Conservation (phyloP, 768 basidiomycete species). For the button mushroom (Agaricus bisporus) region DNA sequence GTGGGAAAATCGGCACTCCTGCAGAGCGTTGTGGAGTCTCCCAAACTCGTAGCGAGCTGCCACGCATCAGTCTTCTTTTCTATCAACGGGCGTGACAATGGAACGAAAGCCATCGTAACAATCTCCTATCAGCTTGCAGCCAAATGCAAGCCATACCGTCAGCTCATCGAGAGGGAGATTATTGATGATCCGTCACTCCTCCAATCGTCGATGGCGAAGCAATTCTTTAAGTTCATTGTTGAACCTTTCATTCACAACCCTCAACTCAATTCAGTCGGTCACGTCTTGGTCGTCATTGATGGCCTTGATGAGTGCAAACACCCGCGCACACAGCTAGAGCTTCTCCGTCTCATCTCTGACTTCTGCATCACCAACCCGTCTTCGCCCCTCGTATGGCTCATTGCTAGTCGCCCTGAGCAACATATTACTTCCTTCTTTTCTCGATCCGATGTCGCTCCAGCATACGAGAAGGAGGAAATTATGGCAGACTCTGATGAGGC, state of each 20-base stretch:
- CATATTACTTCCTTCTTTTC: neutral
- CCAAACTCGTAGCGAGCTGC: too few species aligned
- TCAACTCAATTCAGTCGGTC: too few species aligned
- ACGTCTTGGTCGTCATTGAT: neutral
- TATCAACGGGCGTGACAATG: neutral
- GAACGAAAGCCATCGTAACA: conserved; percentile 3
- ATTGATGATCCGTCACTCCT: conserved; percentile 4
- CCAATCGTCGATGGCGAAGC: conserved; percentile 6
- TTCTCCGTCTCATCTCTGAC: neutral
- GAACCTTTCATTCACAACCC: conserved; percentile 6
- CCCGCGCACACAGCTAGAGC: neutral
- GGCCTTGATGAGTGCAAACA: neutral
- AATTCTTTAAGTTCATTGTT: conserved; percentile 12
- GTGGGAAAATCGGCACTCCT: neutral
- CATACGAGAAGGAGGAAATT: neutral
- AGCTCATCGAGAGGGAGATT: conserved; percentile 9
- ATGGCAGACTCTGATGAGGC: neutral
- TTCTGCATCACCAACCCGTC: neutral
- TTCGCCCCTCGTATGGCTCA: neutral
- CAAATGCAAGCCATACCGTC: neutral
- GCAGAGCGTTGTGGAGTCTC: neutral
- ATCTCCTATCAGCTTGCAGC: conserved; percentile 18
- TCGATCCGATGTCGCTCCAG: neutral
- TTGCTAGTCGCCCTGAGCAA: neutral
- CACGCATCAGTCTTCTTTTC: neutral